These are phyloP conservation scores for Ramularia endophylla DNA, from an alignment of 2,329 filamentous ascomycete species.

Conservation along the genomic window DNA sequence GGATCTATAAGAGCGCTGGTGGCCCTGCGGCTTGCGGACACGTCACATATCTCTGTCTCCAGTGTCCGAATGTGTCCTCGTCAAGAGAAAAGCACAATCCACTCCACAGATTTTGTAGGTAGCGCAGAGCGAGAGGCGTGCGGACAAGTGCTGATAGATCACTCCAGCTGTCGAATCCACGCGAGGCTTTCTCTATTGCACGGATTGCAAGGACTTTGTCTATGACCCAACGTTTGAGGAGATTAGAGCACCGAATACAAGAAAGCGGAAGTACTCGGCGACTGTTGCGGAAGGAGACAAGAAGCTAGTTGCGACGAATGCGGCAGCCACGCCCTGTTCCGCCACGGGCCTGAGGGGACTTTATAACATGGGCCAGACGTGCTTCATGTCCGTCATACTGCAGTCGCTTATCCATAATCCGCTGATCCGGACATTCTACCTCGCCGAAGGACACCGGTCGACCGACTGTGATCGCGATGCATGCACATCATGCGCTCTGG, in stretches of 20 bases:
- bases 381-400: conserved; percentile 94
- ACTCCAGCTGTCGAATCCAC: conserved; percentile 69
- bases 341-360: conserved; percentile 85
- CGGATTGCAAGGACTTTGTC: conserved; percentile 75
- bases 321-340: conserved; percentile 71
- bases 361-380: conserved; percentile 97
- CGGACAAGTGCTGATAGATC: conserved; percentile 21
- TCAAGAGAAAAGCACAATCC: conserved; percentile 67
- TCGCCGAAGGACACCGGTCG: conserved; percentile 80
- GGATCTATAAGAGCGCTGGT: conserved; percentile 51
- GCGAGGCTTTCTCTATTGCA: conserved; percentile 69
- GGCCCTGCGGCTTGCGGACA: conserved; percentile 18
- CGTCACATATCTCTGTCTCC: conserved; percentile 58
- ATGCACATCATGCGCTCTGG: conserved; percentile 56
- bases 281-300: conserved; percentile 53
- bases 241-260: conserved; percentile 51
- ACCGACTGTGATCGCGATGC: conserved; percentile 59
- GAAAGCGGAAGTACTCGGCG: conserved; percentile 58
- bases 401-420: conserved; percentile 94
- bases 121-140: neutral
- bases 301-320: conserved; percentile 70
- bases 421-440: conserved; percentile 82
- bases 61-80: conserved; percentile 64
- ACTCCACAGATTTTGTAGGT: conserved; percentile 65
- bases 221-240: conserved; percentile 78